These are phyloP conservation scores for Plectosphaerella plurivora DNA, from an alignment of 2,329 filamentous ascomycete genomes.

Conservation along the genomic window DNA sequence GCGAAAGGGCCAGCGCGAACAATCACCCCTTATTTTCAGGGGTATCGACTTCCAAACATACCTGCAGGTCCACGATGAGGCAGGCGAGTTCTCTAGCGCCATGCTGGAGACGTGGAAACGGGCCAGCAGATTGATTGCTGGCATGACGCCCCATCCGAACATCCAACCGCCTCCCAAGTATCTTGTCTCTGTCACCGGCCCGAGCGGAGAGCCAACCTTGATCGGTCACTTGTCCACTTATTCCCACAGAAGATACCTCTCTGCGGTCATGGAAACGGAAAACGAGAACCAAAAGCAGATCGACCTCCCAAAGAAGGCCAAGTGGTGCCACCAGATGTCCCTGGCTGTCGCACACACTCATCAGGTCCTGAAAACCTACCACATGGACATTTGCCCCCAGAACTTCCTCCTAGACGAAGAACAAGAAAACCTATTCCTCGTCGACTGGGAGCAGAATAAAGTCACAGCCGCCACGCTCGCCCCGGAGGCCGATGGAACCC, in stretches of 20 bases:
- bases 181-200: neutral
- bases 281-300: slow-evolving; percentile 4
- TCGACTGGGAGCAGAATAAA: slow-evolving; percentile 14
- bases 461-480: slow-evolving; percentile 5
- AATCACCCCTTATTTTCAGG: neutral
- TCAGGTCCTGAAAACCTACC: slow-evolving; percentile 12
- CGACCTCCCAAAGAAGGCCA: slow-evolving; percentile 7
- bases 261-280: neutral
- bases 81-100: neutral
- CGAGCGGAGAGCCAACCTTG: slow-evolving; percentile 1
- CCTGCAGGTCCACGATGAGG: neutral
- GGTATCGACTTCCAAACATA: slow-evolving; percentile 1
- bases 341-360: slow-evolving; percentile 12
- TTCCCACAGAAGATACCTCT: slow-evolving; percentile 2
- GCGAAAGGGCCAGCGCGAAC: neutral
- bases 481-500: slow-evolving; percentile 4
- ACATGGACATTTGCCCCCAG: slow-evolving; percentile 19
- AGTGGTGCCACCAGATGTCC: slow-evolving; percentile 13
- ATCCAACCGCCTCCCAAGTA: slow-evolving; percentile 3
- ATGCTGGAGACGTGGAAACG: neutral
- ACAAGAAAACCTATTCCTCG: slow-evolving; percentile 7
- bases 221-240: neutral
- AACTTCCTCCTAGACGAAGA: slow-evolving; percentile 13
- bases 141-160: slow-evolving; percentile 7
- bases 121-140: neutral